Conservation (phyloP, 208 protist species). For the Vickermania spadyakhi region DNA sequence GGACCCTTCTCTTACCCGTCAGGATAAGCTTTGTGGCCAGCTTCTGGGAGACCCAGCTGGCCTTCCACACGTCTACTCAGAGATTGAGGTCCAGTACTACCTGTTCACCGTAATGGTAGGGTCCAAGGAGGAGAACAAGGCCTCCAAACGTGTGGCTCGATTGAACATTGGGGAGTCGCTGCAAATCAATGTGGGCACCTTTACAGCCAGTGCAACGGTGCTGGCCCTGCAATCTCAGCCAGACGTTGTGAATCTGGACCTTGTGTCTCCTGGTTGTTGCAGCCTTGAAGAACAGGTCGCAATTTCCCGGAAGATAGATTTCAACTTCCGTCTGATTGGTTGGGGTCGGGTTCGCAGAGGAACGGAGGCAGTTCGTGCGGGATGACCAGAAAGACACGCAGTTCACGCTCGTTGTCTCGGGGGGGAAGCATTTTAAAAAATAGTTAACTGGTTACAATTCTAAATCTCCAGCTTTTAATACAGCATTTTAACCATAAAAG, state of each 20-base stretch:
- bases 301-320: constrained; percentile 95
- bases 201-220: constrained; percentile 96
- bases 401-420: too few relatives aligned
- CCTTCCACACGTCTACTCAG: constrained; percentile 96
- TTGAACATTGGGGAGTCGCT: constrained; percentile 94
- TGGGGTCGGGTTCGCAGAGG: constrained; percentile 88
- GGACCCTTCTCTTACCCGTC: constrained; percentile 98
- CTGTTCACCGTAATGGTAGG: constrained; percentile 96
- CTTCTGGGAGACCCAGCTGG: constrained; percentile 77
- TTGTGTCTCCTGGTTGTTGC: constrained; percentile 97
- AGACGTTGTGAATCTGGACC: constrained; percentile 94
- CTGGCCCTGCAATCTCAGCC: constrained; percentile 83
- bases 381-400: too few relatives aligned
- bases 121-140: constrained; percentile 44
- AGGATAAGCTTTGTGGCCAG: constrained; percentile 98
- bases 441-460: too few relatives aligned
- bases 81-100: constrained; percentile 98
- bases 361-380: background rate
- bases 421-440: too few relatives aligned
- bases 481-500: too few relatives aligned
- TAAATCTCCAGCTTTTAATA: too few relatives aligned
- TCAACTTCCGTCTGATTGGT: constrained; percentile 96
- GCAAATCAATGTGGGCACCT: constrained; percentile 99
- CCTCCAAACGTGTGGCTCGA: constrained; percentile 90
- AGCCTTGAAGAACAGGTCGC: constrained; percentile 96